phyloP scores from a whole-genome alignment of 768 basidiomycete genomes.

The Clavaria fumosa region DNA sequence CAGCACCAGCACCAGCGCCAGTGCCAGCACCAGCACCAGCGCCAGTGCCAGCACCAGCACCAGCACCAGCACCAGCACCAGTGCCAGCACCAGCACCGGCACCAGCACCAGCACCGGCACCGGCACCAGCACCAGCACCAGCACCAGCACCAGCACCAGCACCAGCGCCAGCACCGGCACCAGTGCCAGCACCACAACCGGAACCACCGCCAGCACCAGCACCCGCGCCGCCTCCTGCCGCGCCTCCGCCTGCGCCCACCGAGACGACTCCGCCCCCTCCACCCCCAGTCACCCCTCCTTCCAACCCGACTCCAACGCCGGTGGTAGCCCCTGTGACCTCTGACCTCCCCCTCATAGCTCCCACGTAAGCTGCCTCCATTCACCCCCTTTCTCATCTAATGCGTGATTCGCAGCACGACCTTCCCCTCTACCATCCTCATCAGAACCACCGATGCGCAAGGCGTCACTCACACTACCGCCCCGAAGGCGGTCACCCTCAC shows the following conservation, averaged over 20 bases:
- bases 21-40: no score
- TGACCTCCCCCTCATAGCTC: constrained; percentile 1
- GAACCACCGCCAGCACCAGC: no score
- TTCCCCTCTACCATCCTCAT: constrained; percentile 37
- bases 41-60: no score
- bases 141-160: no score
- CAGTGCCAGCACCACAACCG: no score
- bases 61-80: no score
- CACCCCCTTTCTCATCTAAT: constrained; percentile 10
- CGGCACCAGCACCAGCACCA: no score
- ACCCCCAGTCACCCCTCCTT: constrained; percentile 11
- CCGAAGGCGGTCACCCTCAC: constrained; percentile 44
- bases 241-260: constrained; percentile 10
- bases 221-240: constrained; percentile 12
- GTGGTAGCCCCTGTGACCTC: constrained; percentile 9
- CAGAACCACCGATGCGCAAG: constrained; percentile 43
- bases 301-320: constrained; percentile 11
- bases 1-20: no score
- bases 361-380: no score
- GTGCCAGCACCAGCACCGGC: no score
- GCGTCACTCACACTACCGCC: constrained; percentile 31
- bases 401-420: constrained; percentile 29
- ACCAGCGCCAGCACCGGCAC: no score
- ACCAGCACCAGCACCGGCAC: no score
- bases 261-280: constrained; percentile 11